phyloP scores from a whole-genome alignment of 1,139 yeast genomes.

The Candida sp. region DNA sequence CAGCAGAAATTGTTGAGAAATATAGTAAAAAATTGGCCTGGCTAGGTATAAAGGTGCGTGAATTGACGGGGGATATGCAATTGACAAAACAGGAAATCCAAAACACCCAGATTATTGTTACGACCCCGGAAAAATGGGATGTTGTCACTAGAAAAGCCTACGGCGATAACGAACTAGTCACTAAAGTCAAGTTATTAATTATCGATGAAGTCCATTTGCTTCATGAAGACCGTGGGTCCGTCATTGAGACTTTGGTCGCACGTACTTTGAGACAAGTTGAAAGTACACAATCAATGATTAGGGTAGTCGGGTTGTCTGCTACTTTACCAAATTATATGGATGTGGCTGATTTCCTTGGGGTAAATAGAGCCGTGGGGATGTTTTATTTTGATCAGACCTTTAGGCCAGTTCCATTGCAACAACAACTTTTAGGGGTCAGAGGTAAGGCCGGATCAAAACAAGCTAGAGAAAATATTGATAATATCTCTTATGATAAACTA shows the following conservation, averaged over 20 bases:
- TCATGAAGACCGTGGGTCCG: conserved; percentile 98
- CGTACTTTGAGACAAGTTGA: conserved; percentile 95
- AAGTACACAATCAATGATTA: conserved; percentile 87
- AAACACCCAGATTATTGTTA: conserved; percentile 86
- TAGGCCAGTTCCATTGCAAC: conserved; percentile 92
- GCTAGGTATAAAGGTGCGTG: conserved; percentile 84
- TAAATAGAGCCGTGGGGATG: conserved; percentile 85
- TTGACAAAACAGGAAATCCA: conserved; percentile 78
- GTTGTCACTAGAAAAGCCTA: conserved; percentile 89
- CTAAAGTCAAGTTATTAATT: conserved; percentile 78
- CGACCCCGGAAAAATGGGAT: conserved; percentile 99
- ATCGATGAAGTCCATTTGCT: conserved; percentile 96
- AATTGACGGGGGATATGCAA: conserved; percentile 97
- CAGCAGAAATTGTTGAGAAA: conserved; percentile 96
- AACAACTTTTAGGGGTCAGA: conserved; percentile 80
- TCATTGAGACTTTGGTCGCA: conserved; percentile 92
- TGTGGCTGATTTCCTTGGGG: conserved; percentile 95
- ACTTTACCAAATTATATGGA: conserved; percentile 92
- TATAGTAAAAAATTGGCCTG: conserved; percentile 74
- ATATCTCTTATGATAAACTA: conserved; percentile 73
- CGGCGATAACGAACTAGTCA: conserved; percentile 84
- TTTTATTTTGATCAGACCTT: conserved; percentile 92
- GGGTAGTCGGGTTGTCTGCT: conserved; percentile 97
- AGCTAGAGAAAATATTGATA: conserved; percentile 75
- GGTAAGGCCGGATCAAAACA: conserved; percentile 73